These are phyloP conservation scores for Stentor coeruleus DNA, from an alignment of 73 alveolate genomes.

Conservation along the genomic window DNA sequence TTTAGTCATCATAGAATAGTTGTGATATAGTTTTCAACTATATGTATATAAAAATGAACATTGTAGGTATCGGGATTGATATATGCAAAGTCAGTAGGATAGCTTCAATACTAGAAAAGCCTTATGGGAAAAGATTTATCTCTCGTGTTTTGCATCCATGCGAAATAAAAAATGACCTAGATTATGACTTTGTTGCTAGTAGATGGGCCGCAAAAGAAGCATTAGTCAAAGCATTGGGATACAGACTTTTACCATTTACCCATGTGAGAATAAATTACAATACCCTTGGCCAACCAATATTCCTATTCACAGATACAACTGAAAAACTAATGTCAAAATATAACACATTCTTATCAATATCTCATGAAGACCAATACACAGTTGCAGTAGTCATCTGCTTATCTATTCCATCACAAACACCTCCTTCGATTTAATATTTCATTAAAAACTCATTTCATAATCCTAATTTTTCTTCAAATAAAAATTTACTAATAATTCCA, in stretches of 20 bases:
- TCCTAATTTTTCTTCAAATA: too few relatives aligned
- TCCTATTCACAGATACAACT: constrained; percentile 26
- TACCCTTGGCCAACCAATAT: constrained; percentile 20
- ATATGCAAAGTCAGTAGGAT: constrained; percentile 28
- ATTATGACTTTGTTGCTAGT: constrained; percentile 39
- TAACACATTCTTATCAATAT: constrained; percentile 31
- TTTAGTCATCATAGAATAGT: too few relatives aligned
- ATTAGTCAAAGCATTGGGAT: constrained; percentile 61
- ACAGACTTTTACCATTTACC: constrained; percentile 33
- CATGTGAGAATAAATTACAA: constrained; percentile 40
- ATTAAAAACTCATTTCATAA: too few relatives aligned
- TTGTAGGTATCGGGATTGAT: constrained; percentile 43
- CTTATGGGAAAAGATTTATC: constrained; percentile 17
- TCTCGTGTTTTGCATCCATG: constrained; percentile 14
- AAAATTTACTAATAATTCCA: too few relatives aligned
- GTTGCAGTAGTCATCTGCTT: constrained; percentile 61
- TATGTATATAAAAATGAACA: too few relatives aligned
- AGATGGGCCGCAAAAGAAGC: constrained; percentile 81
- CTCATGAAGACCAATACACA: constrained; percentile 57
- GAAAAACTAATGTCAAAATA: constrained; percentile 34
- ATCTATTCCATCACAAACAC: too few relatives aligned
- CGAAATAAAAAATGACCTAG: constrained; percentile 7
- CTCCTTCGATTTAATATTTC: too few relatives aligned
- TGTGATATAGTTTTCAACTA: too few relatives aligned
- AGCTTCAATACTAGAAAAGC: constrained; percentile 2